Conservation (phyloP, 2,329 filamentous ascomycete genomes). For the Pseudogymnoascus sp. region DNA sequence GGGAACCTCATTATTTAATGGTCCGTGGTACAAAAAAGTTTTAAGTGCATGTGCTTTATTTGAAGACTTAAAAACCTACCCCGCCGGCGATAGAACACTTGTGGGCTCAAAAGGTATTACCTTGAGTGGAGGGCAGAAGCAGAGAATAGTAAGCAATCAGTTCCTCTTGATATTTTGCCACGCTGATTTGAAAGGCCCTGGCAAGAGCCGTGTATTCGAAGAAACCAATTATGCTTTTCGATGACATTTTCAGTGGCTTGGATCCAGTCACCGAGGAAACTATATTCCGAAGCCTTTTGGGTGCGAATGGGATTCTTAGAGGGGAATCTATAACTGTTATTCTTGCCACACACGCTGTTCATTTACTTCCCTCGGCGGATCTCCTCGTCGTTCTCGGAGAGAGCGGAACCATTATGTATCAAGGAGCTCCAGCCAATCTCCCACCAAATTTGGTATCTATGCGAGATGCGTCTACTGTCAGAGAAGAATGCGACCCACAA, state of each 20-base stretch:
- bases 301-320: conserved; percentile 11
- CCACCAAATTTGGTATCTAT: not conserved
- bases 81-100: conserved; percentile 21
- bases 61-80: conserved; percentile 20
- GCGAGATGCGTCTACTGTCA: not conserved
- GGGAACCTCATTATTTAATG: conserved; percentile 25
- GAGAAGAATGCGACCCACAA: not conserved
- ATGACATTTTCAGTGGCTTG: conserved; percentile 22
- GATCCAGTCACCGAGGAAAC: conserved; percentile 18
- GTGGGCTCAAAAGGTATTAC: conserved; percentile 28
- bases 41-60: conserved; percentile 22
- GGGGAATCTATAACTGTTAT: conserved; percentile 28
- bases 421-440: conserved; percentile 9
- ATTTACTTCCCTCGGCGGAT: conserved; percentile 5
- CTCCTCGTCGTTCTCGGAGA: conserved; percentile 14
- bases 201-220: conserved; percentile 22
- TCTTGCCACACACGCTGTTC: conserved; percentile 25
- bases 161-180: not conserved
- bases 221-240: conserved; percentile 17
- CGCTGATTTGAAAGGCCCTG: conserved; percentile 14
- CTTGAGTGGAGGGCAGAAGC: conserved; percentile 26
- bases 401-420: conserved; percentile 10
- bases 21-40: conserved; percentile 23
- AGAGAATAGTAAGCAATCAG: conserved; percentile 18
- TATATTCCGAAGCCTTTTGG: conserved; percentile 15